Evolutionary conservation across 2,329 filamentous ascomycete species (phyloP).

Genomic region (Cryphonectria carpinicola): DNA sequence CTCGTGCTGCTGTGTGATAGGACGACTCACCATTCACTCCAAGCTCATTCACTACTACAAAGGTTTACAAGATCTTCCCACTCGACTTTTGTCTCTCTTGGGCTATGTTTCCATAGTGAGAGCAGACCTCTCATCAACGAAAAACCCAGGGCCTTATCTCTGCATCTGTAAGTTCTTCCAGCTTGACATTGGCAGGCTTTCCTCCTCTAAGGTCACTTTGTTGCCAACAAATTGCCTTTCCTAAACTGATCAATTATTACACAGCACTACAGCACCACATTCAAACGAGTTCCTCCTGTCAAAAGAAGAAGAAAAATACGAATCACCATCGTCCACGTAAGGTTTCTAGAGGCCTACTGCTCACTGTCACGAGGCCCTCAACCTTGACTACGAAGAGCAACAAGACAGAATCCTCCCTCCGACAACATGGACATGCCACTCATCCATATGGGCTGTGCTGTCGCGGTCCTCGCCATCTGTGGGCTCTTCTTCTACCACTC

Average conservation of each 20-base stretch:
- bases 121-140: not conserved
- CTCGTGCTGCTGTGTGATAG: not conserved
- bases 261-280: not conserved
- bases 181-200: not conserved
- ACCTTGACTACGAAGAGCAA: not conserved
- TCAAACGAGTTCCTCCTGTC: not conserved
- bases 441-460: not conserved
- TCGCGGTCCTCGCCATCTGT: not conserved
- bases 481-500: slow-evolving; percentile 7
- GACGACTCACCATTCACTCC: not conserved
- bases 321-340: not conserved
- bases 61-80: not conserved
- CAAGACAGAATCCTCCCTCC: not conserved
- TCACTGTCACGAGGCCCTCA: not conserved
- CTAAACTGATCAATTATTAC: not conserved
- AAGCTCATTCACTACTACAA: not conserved
- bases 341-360: not conserved
- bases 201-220: not conserved
- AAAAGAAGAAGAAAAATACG: no score
- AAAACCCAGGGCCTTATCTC: not conserved
- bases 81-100: not conserved
- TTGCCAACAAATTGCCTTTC: not conserved
- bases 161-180: not conserved
- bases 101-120: not conserved
- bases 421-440: not conserved